Evolutionary conservation across 495 filamentous ascomycete genomes (phyloP), one percentile per base, ranked within the genome.

Genomic region (Aspergillus saccharolyticus): DNA sequence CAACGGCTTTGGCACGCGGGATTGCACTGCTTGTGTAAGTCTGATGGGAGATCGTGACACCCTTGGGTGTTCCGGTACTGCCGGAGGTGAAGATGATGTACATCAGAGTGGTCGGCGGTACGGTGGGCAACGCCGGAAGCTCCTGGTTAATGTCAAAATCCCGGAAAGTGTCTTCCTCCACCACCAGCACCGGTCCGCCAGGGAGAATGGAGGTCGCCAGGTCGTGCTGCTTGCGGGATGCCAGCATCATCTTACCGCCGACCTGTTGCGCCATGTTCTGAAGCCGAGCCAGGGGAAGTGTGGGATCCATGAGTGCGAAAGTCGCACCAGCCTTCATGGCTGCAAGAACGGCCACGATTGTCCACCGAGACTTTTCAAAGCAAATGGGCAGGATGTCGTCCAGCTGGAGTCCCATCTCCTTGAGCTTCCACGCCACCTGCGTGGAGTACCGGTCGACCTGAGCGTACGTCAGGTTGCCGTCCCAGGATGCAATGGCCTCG

Each of bases 51-150:
- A 84, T 70, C 7, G 76, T 72, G 24, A 84, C 78, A 21, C 80
- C 83, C 60, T 82, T 82, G 0, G 79, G 79, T n/a, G 70, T 78
- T 4, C 78, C 78, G 1, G 79, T 83, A n/a, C 72, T 77, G 7
- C 80, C 80, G 19, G 76, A 80, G 6, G 80, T 83, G 59, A 80
- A 83, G 19, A 82, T 75, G 16, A 75, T 61, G 56, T 73, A 79
- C 64, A 73, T 70, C 5, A 71, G 58, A 7, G 72, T 55, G 9
- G 61, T 64, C 15, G 68, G 39, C 1, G 73, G 67, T 8, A 75
- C 70, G 8, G 57, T 12, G 0, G 68, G 60, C 16, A 74, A 42
- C 2, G 53, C 24, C 1, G 60, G 43, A 15, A 60, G 44, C 0
- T 48, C 24, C 10, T 56, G 51, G 0, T 61, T 52, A 0, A 24